phyloP scores from a whole-genome alignment of 176 grass and related monocot genomes.

The Microstegium vimineum region DNA sequence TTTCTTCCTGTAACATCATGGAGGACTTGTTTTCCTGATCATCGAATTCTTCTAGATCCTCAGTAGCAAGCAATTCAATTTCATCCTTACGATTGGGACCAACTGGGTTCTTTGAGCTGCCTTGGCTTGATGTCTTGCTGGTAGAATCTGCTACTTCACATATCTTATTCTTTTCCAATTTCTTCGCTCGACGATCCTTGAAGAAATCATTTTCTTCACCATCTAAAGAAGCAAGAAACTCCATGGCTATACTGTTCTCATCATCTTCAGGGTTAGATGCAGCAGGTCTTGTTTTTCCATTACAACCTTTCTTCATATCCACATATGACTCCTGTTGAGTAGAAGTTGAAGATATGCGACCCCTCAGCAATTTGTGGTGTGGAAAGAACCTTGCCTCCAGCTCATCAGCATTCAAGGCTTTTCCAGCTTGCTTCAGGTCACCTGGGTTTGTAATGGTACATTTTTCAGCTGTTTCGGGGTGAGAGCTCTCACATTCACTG shows the following conservation, averaged over 20 bases:
- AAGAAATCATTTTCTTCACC: slow-evolving; percentile 46
- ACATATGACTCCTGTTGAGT: slow-evolving; percentile 27
- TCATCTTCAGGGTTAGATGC: slow-evolving; percentile 16
- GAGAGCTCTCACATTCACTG: slow-evolving; percentile 27
- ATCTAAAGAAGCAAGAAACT: slow-evolving; percentile 89
- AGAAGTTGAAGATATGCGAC: slow-evolving; percentile 27
- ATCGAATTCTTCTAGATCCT: slow-evolving; percentile 74
- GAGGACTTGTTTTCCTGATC: slow-evolving; percentile 51
- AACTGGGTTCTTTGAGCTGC: slow-evolving; percentile 42
- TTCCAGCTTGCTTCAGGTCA: slow-evolving; percentile 30
- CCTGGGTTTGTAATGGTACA: not conserved
- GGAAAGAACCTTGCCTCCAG: slow-evolving; percentile 92
- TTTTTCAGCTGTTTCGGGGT: slow-evolving; percentile 9
- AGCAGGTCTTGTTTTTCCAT: slow-evolving; percentile 6
- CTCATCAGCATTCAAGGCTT: slow-evolving; percentile 70
- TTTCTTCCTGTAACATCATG: slow-evolving; percentile 53
- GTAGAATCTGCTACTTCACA: slow-evolving; percentile 34
- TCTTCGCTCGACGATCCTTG: slow-evolving; percentile 40
- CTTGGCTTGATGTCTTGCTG: slow-evolving; percentile 43
- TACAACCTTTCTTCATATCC: not conserved
- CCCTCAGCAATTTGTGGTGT: slow-evolving; percentile 82
- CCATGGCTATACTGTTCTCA: slow-evolving; percentile 64
- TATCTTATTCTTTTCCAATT: slow-evolving; percentile 30
- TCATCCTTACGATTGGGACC: slow-evolving; percentile 34
- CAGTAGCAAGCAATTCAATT: slow-evolving; percentile 64